Evolutionary conservation across 2,329 filamentous ascomycete species (phyloP), one percentile per base, ranked within the genome.

Genomic region (Talaromyces sp.): DNA sequence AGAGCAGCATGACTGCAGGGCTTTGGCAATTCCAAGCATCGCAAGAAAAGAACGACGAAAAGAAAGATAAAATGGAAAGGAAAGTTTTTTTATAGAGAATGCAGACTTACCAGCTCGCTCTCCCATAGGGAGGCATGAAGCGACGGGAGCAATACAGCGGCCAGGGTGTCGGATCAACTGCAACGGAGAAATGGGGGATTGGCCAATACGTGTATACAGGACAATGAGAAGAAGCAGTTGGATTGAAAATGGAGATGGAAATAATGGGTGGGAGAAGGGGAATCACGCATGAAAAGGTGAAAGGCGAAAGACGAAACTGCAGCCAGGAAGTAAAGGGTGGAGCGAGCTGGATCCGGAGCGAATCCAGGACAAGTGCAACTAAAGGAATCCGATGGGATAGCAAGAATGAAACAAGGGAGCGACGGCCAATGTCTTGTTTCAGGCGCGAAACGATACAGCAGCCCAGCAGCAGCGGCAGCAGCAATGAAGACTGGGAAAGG

Each of bases 41-140:
- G 36, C 36, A 40, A 40, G 7, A 16, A 40, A n/a, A 40, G 8
- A 8, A 18, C 5, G 18, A 47, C n/a, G 23, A 10, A 47, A 8
- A 27, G 7, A 47, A 27, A 27, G 10, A 42, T 42, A 16, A 4
- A 27, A 9, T 23, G 56, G 60, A 18, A 40, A 34, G 57, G 59
- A 61, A 42, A 55, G 40, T 30, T 18, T 10, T 31, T n/a, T 7
- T 30, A 9, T 33, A 53, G 50, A n/a, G 31, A 16, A n/a, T 51
- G 47, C 18, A 59, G 42, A 62, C 57, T 63, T 58, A 63, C 61
- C 61, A 60, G 61, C 61, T 63, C 44, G 59, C 61, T 44, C 57
- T 62, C 50, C 54, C 56, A 64, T 36, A 54, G 57, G 64, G 62
- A 65, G 57, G 53, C 59, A 62, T 56, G 57, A 57, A 53, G 61